Evolutionary conservation across 2,329 filamentous ascomycete genomes (phyloP), one percentile per base, ranked within the genome.

Genomic region (Aspergillus thermomutatus): DNA sequence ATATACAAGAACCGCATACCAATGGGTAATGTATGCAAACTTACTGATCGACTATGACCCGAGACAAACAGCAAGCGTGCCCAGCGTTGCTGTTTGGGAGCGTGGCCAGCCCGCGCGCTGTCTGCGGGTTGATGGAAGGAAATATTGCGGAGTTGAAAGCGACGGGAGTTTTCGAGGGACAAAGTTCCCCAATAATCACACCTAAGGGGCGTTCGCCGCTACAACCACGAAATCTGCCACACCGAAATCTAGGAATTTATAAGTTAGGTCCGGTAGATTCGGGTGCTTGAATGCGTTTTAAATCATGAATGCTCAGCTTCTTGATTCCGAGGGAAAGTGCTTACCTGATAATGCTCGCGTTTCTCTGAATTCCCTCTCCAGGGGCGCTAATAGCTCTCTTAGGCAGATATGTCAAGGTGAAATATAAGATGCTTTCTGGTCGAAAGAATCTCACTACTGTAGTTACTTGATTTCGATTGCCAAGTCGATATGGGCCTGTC

Each of bases 41-140:
- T 62, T 53, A 71, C 69, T 60, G 52, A 53, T 59, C 48, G 57
- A 51, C 49, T 49, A 59, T 56, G 65, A 59, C 60, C 61, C 64
- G 58, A 57, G 61, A 59, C 61, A 62, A 60, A 63, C 66, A 64
- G 64, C 60, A 59, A 65, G 65, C 62, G 63, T 61, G 66, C 66
- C 64, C 66, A 64, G 65, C 65, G 66, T 67, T 66, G 67, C 63
- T 63, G 65, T 59, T 65, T 61, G 66, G 60, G 67, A 61, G 64
- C 60, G 64, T 66, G 65, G 67, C 64, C 64, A 67, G 64, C 66
- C 68, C 66, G 65, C 65, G 64, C 64, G 66, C 64, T 57, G 62
- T 66, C 60, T 63, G 65, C 65, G 62, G 67, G 68, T 67, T 67
- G 64, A 61, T 59, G 55, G 58, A 58, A 60, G 59, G 58, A 62